Base-by-base conservation (phyloP, 148 eudicot species). In the Linanthus parryae region DNA sequence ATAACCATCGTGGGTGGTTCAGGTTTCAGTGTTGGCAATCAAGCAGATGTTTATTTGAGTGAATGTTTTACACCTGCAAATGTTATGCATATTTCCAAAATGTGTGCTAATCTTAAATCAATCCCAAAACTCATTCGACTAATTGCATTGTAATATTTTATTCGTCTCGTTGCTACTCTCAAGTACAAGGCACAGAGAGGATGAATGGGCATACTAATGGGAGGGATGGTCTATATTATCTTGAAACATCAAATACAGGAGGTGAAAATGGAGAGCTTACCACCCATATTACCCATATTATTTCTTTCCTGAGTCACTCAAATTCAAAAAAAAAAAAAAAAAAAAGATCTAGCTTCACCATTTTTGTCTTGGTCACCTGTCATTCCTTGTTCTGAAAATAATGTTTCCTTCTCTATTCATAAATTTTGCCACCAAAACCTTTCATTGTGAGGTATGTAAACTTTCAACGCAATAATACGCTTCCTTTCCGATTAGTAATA, bases 161-260 rank as follows among this genome's bases (percentile, higher is more conserved):
- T 25, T 12, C 23, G 2, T 23, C 35, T 14, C 18, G 15, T 10
- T 46, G 45, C 26, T 8, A 22, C 5, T 46, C 47, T 47, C 18
- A 58, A 36, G 25, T 35, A n/a, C 53, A 36, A n/a, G 15, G 4
- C 16, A 20, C 54, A 25, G 44, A 35, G 45, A 47, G 10, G 54
- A 58, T 2, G 54, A 35, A 46, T 58, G 40, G 44, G 27, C 54
- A 2, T 58, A 54, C 45, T 31, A 52, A 21, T 42, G 56, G 22
- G 15, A 35, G 8, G 7, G n/a, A 39, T 1, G 43, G 48, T 2
- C 25, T 56, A 5, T 56, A 41, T 16, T 42, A 27, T 17, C 38
- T 56, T 16, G 59, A 56, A n/a, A 8, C 10, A 39, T 10, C 22
- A 3, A 21, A 18, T 0, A 16, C n/a, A 9, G 7, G 3, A 36